Base-by-base conservation (phyloP, 225 moss, liverwort and hornwort genomes). In the Marchantia paleacea region DNA sequence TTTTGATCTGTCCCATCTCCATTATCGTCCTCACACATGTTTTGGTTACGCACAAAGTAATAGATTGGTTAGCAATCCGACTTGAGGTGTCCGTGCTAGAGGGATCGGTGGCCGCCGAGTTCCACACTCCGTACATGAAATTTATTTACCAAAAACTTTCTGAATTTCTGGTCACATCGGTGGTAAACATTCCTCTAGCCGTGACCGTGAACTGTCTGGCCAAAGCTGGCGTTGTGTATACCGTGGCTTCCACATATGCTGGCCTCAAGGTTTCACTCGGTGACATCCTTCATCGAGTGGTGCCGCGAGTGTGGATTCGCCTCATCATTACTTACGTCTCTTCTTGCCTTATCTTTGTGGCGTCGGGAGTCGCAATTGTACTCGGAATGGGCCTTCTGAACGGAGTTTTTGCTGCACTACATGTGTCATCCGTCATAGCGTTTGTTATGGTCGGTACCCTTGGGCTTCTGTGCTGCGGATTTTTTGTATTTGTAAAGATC, bases 1-100 rank as follows among this genome's bases (percentile, higher is more conserved):
- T 84, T n/a, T 82, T 95, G 24, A 84, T 94, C 8, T 86, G 91
- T 7, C 97, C 97, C 0, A 83, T 97, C 1, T 95, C 97, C 1
- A 86, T 90, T 74, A 86, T 97, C 71, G 81, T 97, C 10, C 94
- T 97, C 77, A 93, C 95, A 0, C 93, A 93, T 81, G 86, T 95
- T 75, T 73, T 95, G 60, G 90, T 93, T 20, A 78, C 88, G 53
- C 89, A 91, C 58, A 89, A 90, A 7, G 74, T 93, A 74, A 88
- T 95, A 84, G 82, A 86, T 51, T 88, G 87, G 83, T 55, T 91
- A 52, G 91, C 92, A 29, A 82, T 85, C 9, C 80, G 76, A 52
- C 86, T 95, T 65, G 88, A 93, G 73, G 77, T 78, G 12, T 85
- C 87, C 16, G 12, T 86, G 19, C 78, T 82, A 13, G 80, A 86